Evolutionary conservation across 192 early-diverging fungal species (phyloP).

Genomic region (Backusella sp.): DNA sequence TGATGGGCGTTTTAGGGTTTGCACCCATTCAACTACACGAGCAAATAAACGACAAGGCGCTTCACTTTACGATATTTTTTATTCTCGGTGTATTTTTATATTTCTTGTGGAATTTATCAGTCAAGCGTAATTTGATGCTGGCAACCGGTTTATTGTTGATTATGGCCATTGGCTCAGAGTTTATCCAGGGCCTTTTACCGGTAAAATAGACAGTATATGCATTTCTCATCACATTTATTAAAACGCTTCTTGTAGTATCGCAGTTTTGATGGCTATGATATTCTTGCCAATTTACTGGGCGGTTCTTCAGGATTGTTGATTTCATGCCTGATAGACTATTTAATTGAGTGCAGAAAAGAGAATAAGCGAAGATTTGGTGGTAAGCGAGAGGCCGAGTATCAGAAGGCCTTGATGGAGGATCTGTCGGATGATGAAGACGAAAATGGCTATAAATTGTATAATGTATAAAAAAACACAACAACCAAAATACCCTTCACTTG

Average conservation of each 20-base stretch:
- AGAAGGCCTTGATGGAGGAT: constrained; percentile 34
- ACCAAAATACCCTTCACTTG: background rate
- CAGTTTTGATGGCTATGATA: constrained; percentile 38
- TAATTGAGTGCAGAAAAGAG: constrained; percentile 13
- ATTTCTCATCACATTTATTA: background rate
- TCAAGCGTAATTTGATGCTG: constrained; percentile 27
- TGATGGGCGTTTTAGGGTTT: constrained; percentile 38
- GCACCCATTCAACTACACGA: constrained; percentile 30
- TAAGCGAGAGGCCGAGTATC: constrained; percentile 27
- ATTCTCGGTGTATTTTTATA: constrained; percentile 29
- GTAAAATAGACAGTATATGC: constrained; percentile 14
- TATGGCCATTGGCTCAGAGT: constrained; percentile 33
- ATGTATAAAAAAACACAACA: background rate
- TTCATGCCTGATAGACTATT: constrained; percentile 20
- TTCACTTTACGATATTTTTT: constrained; percentile 35
- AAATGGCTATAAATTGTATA: background rate
- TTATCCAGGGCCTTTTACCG: constrained; percentile 35
- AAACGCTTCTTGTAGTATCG: constrained; percentile 28
- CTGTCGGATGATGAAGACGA: constrained; percentile 15
- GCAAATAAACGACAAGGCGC: constrained; percentile 38
- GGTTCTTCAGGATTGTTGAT: constrained; percentile 21
- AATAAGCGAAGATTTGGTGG: constrained; percentile 31
- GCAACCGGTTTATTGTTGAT: constrained; percentile 12
- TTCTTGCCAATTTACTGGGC: constrained; percentile 33
- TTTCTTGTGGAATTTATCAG: constrained; percentile 34